phyloP scores from a whole-genome alignment of 2,329 filamentous ascomycete species.

The Coniochaeta pulveracea region DNA sequence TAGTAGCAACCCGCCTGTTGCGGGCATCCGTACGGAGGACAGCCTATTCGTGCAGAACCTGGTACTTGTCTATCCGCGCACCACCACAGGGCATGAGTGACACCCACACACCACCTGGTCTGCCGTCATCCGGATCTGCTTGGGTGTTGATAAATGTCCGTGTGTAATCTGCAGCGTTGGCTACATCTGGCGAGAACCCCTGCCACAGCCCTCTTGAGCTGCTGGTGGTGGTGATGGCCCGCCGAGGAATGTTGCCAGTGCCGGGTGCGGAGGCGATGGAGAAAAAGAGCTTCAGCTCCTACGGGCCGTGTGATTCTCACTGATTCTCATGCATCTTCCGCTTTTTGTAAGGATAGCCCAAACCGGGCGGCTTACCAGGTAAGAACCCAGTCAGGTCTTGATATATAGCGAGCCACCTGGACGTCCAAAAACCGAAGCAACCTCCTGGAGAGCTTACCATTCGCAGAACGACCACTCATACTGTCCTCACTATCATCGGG shows the following conservation, averaged over 20 bases:
- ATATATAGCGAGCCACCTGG: constrained; percentile 3
- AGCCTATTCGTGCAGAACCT: neutral
- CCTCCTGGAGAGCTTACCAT: neutral
- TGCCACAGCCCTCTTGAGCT: constrained; percentile 1
- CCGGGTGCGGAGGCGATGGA: neutral
- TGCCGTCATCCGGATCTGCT: too few species aligned
- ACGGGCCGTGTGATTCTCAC: too few species aligned
- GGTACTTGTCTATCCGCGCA: neutral
- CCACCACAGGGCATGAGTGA: neutral
- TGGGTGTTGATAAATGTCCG: constrained; percentile 5
- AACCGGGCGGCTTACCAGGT: neutral
- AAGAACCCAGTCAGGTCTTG: neutral
- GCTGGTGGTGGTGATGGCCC: too few species aligned
- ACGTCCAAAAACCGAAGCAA: constrained; percentile 1
- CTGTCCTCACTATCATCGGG: neutral
- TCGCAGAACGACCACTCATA: neutral
- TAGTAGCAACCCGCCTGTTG: too few species aligned
- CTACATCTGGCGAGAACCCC: constrained; percentile 1
- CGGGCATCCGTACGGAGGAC: neutral
- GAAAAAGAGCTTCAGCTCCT: constrained; percentile 3
- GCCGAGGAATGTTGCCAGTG: constrained; percentile 2
- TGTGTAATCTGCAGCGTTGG: constrained; percentile 3
- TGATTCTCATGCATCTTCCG: neutral
- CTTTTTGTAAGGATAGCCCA: neutral
- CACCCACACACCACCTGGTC: constrained; percentile 1